These are phyloP conservation scores for Fonsecaea multimorphosa DNA, from an alignment of 2,329 filamentous ascomycete genomes.

Conservation along the genomic window DNA sequence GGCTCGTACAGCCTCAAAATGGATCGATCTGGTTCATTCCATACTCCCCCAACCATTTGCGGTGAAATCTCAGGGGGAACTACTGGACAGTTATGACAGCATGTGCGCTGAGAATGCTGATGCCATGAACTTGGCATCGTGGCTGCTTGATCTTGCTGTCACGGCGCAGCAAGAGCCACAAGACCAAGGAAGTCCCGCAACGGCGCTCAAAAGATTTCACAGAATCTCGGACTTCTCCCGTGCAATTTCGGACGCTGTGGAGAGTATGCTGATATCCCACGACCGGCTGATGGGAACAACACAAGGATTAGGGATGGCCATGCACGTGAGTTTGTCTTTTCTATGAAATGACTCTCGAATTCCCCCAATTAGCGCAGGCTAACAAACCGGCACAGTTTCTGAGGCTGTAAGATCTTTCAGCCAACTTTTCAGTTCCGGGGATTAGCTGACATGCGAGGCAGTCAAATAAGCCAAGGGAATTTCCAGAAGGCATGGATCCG, in stretches of 20 bases:
- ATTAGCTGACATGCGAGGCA: conserved; percentile 26
- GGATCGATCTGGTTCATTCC: conserved; percentile 18
- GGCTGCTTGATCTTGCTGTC: conserved; percentile 30
- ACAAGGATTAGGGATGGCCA: conserved; percentile 40
- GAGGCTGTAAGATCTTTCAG: conserved; percentile 44
- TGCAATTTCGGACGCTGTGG: conserved; percentile 24
- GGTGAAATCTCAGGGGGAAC: conserved; percentile 22
- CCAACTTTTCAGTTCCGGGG: too few species aligned
- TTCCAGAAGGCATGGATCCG: conserved; percentile 47
- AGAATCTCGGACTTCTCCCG: conserved; percentile 18
- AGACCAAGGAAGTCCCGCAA: conserved; percentile 8
- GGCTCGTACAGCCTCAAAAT: conserved; percentile 12
- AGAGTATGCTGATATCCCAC: conserved; percentile 36
- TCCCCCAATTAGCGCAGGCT: not conserved
- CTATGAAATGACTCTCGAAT: not conserved
- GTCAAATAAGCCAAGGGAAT: conserved; percentile 44
- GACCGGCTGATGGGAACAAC: conserved; percentile 44
- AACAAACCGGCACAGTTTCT: conserved; percentile 34
- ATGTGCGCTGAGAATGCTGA: conserved; percentile 24
- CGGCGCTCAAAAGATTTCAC: conserved; percentile 11
- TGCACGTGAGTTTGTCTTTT: conserved; percentile 35
- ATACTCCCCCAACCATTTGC: conserved; percentile 20
- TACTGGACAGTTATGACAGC: conserved; percentile 21
- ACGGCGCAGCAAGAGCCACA: conserved; percentile 24
- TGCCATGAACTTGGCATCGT: conserved; percentile 23